Conservation (phyloP, 208 protist species). For the Willaertia magna region DNA sequence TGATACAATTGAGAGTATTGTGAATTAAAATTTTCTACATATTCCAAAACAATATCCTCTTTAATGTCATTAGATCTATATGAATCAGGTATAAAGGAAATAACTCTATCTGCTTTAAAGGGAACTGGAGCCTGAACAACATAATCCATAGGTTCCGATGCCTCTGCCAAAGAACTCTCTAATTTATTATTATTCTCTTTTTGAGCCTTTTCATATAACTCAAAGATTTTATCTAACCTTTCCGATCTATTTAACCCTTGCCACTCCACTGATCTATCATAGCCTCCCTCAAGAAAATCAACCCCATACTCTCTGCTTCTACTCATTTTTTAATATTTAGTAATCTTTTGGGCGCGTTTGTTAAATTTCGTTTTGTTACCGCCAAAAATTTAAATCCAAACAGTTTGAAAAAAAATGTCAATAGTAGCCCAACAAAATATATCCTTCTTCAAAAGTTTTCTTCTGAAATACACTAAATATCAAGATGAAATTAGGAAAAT, state of each 20-base stretch:
- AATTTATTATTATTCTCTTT: neutral
- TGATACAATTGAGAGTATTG: slow-evolving; percentile 62
- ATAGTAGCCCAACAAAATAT: no score
- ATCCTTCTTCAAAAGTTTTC: no score
- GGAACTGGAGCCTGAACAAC: no score
- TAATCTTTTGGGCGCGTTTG: no score
- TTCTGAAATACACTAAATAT: no score
- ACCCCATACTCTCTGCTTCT: no score
- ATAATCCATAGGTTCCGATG: neutral
- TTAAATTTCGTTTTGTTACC: no score
- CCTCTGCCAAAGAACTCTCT: neutral
- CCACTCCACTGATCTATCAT: neutral
- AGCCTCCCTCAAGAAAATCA: neutral
- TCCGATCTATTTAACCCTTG: neutral
- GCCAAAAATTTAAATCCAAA: no score
- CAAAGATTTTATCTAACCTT: neutral
- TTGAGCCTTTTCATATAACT: neutral
- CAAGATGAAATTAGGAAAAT: no score
- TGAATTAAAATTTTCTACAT: slow-evolving; percentile 43
- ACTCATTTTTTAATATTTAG: no score
- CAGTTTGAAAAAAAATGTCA: no score
- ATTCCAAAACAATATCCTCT: slow-evolving; percentile 48
- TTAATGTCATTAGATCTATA: slow-evolving; percentile 47
- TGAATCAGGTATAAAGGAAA: slow-evolving; percentile 33
- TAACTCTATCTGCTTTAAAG: neutral